phyloP scores from a whole-genome alignment of 257 asterid species.

The Nicotiana attenuata region DNA sequence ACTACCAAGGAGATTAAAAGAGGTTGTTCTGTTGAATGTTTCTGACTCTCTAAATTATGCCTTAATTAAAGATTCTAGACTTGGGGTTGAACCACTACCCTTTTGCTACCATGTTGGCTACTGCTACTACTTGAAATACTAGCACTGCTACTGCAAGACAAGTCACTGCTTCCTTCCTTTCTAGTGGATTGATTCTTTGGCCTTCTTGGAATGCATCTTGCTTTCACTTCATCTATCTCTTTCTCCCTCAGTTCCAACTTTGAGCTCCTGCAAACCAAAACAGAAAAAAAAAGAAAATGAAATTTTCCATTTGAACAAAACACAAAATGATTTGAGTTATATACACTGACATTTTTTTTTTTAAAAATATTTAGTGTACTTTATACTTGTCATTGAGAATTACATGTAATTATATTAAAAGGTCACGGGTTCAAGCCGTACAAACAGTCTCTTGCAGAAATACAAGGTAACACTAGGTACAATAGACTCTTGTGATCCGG shows the following conservation, averaged over 20 bases:
- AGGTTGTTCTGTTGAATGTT: too few species aligned
- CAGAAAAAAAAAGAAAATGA: neutral
- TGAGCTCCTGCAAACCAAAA: conserved; percentile 28
- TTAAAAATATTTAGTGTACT: too few species aligned
- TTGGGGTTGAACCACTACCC: neutral
- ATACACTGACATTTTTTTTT: too few species aligned
- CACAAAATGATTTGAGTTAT: neutral
- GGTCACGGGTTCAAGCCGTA: too few species aligned
- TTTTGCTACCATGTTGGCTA: conserved; percentile 25
- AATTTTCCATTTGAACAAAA: too few species aligned
- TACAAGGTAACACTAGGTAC: too few species aligned
- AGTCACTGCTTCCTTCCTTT: conserved; percentile 11
- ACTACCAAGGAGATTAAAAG: too few species aligned
- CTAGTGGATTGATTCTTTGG: conserved; percentile 16
- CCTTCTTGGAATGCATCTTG: conserved; percentile 32
- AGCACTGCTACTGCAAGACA: conserved; percentile 5
- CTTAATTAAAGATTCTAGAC: neutral
- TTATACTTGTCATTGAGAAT: neutral
- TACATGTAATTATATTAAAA: too few species aligned
- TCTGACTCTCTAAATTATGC: too few species aligned
- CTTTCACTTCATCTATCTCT: conserved; percentile 23
- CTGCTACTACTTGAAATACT: conserved; percentile 11
- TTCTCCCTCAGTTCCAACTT: conserved; percentile 24
- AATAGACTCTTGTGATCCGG: too few species aligned
- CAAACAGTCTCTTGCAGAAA: too few species aligned